Conservation (phyloP, 169 alveolate species). For the Plasmodium gonderi region DNA sequence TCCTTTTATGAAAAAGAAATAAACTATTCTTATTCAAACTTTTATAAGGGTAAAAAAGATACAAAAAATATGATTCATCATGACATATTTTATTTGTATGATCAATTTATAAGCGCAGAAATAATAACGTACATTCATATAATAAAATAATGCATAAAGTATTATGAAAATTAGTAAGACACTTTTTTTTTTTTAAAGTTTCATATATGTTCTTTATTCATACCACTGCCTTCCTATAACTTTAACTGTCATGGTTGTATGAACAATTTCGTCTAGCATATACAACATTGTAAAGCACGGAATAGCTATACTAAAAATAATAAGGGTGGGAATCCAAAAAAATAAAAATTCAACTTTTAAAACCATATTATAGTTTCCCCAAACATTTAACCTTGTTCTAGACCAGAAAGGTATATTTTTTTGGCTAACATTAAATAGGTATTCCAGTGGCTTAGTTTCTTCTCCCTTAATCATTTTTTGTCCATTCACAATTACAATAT, state of each 20-base stretch:
- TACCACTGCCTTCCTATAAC: conserved; percentile 92
- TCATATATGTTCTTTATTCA: background rate
- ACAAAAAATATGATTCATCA: background rate
- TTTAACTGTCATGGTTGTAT: conserved; percentile 91
- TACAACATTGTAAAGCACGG: conserved; percentile 90
- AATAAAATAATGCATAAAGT: background rate
- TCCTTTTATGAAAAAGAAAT: background rate
- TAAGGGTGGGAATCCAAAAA: conserved; percentile 91
- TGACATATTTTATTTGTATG: background rate
- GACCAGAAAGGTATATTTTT: conserved; percentile 84
- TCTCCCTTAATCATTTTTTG: conserved; percentile 88
- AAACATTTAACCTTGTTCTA: conserved; percentile 80
- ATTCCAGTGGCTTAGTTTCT: conserved; percentile 88
- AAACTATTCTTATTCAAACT: background rate
- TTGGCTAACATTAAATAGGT: conserved; percentile 80
- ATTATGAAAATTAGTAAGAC: background rate
- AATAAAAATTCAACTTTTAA: conserved; percentile 89
- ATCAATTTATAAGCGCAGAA: background rate
- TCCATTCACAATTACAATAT: conserved; percentile 86
- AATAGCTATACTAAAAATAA: conserved; percentile 86
- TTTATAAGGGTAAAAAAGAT: background rate
- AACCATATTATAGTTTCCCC: conserved; percentile 85
- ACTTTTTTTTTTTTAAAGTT: background rate
- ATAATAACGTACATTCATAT: background rate
- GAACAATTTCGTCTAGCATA: conserved; percentile 89